These are phyloP conservation scores for Penicillium sp. DNA, from an alignment of 2,329 filamentous ascomycete species.

Conservation along the genomic window DNA sequence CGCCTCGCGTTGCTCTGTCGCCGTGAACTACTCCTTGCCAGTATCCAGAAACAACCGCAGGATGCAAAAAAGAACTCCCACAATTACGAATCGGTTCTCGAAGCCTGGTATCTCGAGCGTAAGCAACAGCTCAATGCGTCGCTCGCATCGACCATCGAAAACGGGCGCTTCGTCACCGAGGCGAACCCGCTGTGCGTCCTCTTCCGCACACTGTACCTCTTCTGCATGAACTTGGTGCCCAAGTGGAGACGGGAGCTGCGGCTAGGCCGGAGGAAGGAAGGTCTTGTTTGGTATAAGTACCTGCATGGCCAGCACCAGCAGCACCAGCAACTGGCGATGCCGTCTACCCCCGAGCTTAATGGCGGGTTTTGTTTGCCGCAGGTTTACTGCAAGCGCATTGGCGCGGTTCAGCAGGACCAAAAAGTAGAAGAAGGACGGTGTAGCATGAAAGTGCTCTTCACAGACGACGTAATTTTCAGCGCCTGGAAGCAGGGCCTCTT, in stretches of 20 bases:
- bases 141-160: constrained; percentile 40
- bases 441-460: constrained; percentile 29
- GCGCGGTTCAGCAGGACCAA: not conserved
- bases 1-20: constrained; percentile 38
- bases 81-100: constrained; percentile 31
- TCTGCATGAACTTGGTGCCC: constrained; percentile 39
- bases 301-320: too few species aligned
- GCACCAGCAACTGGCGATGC: constrained; percentile 29
- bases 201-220: constrained; percentile 39
- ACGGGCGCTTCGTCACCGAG: constrained; percentile 41
- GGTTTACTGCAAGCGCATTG: constrained; percentile 34
- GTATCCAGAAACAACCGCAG: not conserved
- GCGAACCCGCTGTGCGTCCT: constrained; percentile 35
- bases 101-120: constrained; percentile 42
- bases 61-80: not conserved
- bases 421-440: not conserved
- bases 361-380: constrained; percentile 42
- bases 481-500: constrained; percentile 34
- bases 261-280: constrained; percentile 35
- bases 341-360: constrained; percentile 36
- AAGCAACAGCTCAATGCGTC: constrained; percentile 46
- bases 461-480: constrained; percentile 40
- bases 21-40: not conserved
- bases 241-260: constrained; percentile 35
- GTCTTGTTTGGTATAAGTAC: constrained; percentile 38